Percentiles rank a stretch among this genome's conserved stretches.
Conservation (phyloP, 441 rosid genomes). For the Biscutella auriculata region DNA sequence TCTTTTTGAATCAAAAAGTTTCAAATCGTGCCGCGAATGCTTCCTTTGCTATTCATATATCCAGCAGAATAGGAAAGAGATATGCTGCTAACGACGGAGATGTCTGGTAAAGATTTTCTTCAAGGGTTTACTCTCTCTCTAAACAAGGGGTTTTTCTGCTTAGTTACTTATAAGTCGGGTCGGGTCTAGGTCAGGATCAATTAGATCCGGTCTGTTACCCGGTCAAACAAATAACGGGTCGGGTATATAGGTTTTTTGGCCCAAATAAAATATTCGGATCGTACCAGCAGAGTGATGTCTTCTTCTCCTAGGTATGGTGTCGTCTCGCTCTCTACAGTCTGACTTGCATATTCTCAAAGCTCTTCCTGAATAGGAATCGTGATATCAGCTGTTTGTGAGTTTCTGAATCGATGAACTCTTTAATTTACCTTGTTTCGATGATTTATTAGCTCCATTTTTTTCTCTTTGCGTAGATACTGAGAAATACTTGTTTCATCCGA, state of each 20-base stretch:
- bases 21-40: conserved; percentile 6
- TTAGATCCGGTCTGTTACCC: background rate
- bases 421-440: background rate
- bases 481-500: background rate
- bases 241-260: background rate
- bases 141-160: conserved; percentile 11
- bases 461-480: background rate
- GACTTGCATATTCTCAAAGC: background rate
- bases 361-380: background rate
- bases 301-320: conserved; percentile 5
- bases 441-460: background rate
- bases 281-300: background rate
- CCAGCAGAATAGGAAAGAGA: conserved; percentile 3
- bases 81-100: conserved; percentile 5
- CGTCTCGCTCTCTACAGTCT: background rate
- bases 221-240: background rate
- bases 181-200: background rate
- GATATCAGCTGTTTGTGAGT: conserved; percentile 5
- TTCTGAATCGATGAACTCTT: background rate
- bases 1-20: background rate
- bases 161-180: background rate
- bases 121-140: conserved; percentile 20
- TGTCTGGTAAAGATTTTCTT: background rate
- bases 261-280: conserved; percentile 12
- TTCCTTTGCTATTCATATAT: conserved; percentile 8